Evolutionary conservation across 306 rosid species (phyloP), one percentile per base, ranked within the genome.

Genomic region (Vachellia collinsii): DNA sequence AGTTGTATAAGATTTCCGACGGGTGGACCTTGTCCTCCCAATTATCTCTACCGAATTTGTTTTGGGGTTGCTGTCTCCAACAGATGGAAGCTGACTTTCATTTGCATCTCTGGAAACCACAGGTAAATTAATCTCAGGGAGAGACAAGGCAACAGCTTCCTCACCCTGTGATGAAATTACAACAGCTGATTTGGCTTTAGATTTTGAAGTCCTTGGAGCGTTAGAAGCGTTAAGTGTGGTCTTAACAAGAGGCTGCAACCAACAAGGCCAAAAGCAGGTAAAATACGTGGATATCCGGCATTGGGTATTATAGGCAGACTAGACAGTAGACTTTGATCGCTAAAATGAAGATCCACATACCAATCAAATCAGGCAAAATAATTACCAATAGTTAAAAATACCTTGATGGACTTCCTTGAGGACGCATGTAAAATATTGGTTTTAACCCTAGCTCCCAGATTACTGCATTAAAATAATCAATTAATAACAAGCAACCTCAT

Each of bases 1-100:
- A 73, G 91, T 83, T 51, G 97, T 91, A 87, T 92, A 94, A 13
- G 98, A 94, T 85, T 87, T 89, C 77, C 97, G 84, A 62, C 97
- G 88, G 20, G 63, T 79, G 56, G 91, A 85, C 77, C 80, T 89
- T 82, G 77, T 89, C 81, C 47, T 90, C 61, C 88, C 36, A 44
- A 67, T 79, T 19, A 79, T 25, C 66, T 84, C 86, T 4, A 88
- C 72, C 7, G 81, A 72, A 66, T 77, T 79, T 64, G 84, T 75
- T 63, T 19, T 81, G 51, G 83, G 85, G 48, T 83, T 84, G 73
- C 73, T 78, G 75, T 77, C 86, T 9, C 72, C 79, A 46, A 79
- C 89, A 87, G 87, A 82, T 80, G 87, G 86, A 56, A 50, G 79
- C 74, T 61, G 75, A 70, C 41, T 87, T 81, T 64, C 82, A 79